Base-by-base conservation (phyloP, 768 basidiomycete genomes). In the Macrolepiota dolichaula region DNA sequence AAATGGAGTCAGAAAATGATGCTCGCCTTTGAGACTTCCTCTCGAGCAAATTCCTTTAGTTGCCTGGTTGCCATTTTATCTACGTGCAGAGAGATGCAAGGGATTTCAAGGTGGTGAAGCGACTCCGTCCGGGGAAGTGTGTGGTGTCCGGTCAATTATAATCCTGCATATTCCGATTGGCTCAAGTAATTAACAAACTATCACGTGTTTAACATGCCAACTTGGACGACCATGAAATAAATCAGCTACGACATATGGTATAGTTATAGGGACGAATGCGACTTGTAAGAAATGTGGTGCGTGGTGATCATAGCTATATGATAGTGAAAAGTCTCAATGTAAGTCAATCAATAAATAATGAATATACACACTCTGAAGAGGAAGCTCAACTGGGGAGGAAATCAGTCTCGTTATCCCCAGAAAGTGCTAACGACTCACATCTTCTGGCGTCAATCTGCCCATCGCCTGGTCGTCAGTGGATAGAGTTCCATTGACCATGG, bases 401-500 rank as follows among this genome's bases (percentile, higher is more conserved):
- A 60, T 37, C 24, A 58, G 25, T 55, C 55, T 49, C 50, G 64
- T 67, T n/a, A 63, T 59, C n/a, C 59, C n/a, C 32, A 19, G 12
- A 46, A 29, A 24, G 35, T 13, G 17, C 51, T 51, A 50, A 2
- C 17, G 17, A 74, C 84, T 70, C 67, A 87, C 84, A 77, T 91
- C 89, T 67, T 88, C 92, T 0, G 94, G 91, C 3, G 95, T 96
- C 69, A 98, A 74, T 61, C 94, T 85, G 24, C 96, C 96, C 91
- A 98, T 94, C 0, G 96, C 95, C 82, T 91, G 70, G 37, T 92
- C 91, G 68, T 94, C 92, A 3, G 88, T 74, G 3, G 91, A 92
- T 19, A 94, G 73, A 0, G 94, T 93, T 15, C 92, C 92, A 68
- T 93, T 89, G 2, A 96, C 86, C 95, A 97, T 96, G 0, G 94